Conservation (phyloP, 2,329 filamentous ascomycete genomes). For the Fusarium sp. region DNA sequence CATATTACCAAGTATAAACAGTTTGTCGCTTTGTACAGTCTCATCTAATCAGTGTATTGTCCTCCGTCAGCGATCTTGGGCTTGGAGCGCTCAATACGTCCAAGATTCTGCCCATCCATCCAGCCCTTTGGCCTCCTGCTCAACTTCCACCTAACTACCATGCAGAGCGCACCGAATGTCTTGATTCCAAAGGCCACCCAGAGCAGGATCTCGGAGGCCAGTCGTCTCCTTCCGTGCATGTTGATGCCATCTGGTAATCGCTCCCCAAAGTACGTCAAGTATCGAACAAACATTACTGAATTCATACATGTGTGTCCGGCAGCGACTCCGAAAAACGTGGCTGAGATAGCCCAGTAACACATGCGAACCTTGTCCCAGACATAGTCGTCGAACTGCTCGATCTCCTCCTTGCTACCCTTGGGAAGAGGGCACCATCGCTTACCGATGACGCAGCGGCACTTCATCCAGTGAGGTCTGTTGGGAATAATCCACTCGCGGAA, state of each 20-base stretch:
- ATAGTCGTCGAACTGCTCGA: constrained; percentile 44
- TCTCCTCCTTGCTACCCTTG: constrained; percentile 44
- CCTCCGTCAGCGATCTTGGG: constrained; percentile 12
- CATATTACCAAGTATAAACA: background rate
- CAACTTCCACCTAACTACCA: constrained; percentile 40
- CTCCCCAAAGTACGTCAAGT: constrained; percentile 36
- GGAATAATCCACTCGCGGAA: constrained; percentile 44
- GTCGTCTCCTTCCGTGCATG: constrained; percentile 36
- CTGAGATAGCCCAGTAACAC: constrained; percentile 41
- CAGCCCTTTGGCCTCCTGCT: constrained; percentile 44
- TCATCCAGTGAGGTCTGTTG: constrained; percentile 46
- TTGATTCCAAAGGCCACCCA: constrained; percentile 41
- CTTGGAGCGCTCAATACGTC: constrained; percentile 28
- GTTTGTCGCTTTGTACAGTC: background rate
- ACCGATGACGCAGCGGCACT: constrained; percentile 43
- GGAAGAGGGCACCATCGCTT: constrained; percentile 45
- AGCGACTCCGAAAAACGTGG: constrained; percentile 35
- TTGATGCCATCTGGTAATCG: constrained; percentile 43
- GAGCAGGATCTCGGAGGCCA: constrained; percentile 30
- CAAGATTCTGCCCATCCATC: constrained; percentile 41
- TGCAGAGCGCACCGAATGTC: constrained; percentile 36
- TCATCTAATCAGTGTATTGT: constrained; percentile 38
- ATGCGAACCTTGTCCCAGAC: constrained; percentile 45
- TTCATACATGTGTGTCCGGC: constrained; percentile 34
- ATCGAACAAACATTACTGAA: constrained; percentile 35